Percentiles rank a stretch among this genome's conserved stretches.
Conservation (phyloP, 2,329 filamentous ascomycete genomes). For the Cladosporium sp. region DNA sequence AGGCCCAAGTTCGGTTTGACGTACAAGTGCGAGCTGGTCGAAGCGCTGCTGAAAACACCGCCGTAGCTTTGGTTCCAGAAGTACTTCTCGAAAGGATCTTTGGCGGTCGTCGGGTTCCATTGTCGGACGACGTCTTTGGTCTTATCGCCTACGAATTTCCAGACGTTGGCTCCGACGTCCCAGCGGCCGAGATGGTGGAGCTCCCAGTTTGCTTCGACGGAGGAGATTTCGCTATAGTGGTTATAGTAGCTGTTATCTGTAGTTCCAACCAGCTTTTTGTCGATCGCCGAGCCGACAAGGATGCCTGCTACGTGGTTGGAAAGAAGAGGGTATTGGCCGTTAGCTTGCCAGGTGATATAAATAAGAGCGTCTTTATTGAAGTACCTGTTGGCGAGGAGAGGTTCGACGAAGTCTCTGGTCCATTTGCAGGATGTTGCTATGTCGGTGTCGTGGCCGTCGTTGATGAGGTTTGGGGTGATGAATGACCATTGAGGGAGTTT, state of each 20-base stretch:
- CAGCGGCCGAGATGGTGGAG: slow-evolving; percentile 37
- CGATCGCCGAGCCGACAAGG: slow-evolving; percentile 60
- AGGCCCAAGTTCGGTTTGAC: not conserved
- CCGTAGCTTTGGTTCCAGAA: slow-evolving; percentile 2
- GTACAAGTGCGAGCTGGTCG: slow-evolving; percentile 1
- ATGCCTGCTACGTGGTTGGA: slow-evolving; percentile 64
- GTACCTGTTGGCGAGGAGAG: slow-evolving; percentile 60
- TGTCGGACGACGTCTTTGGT: slow-evolving; percentile 21
- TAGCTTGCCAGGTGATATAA: slow-evolving; percentile 68
- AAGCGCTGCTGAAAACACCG: slow-evolving; percentile 6
- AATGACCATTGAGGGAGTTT: slow-evolving; percentile 64
- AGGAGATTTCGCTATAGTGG: slow-evolving; percentile 36
- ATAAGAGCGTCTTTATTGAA: slow-evolving; percentile 71
- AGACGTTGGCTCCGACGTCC: slow-evolving; percentile 40
- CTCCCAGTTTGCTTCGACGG: slow-evolving; percentile 36
- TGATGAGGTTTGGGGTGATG: slow-evolving; percentile 62
- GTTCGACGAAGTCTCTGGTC: slow-evolving; percentile 60
- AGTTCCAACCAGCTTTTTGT: slow-evolving; percentile 58
- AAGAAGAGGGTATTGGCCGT: slow-evolving; percentile 57
- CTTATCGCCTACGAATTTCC: slow-evolving; percentile 25
- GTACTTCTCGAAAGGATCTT: not conserved
- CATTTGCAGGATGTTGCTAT: slow-evolving; percentile 56
- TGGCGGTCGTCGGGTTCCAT: slow-evolving; percentile 21
- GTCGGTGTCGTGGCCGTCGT: slow-evolving; percentile 66
- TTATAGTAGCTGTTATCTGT: slow-evolving; percentile 54